Conservation (phyloP, 352 stramenopile species). For the Plasmopara viticola region DNA sequence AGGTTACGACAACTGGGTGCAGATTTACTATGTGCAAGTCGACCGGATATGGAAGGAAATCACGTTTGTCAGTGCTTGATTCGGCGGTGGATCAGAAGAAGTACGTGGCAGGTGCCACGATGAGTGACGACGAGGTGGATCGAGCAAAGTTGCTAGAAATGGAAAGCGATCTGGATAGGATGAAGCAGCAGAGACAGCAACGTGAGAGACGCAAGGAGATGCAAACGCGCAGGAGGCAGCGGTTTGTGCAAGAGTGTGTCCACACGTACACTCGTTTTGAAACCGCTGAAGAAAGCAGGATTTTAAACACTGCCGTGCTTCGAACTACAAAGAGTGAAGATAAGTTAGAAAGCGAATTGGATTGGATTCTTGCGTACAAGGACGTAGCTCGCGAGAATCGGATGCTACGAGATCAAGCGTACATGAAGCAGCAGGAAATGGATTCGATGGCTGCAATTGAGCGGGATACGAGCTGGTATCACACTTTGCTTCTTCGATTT, state of each 20-base stretch:
- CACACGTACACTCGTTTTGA: constrained; percentile 26
- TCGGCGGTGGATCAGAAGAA: constrained; percentile 23
- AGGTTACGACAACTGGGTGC: background rate
- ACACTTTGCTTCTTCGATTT: constrained; percentile 50
- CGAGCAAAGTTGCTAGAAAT: constrained; percentile 21
- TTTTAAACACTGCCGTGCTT: constrained; percentile 40
- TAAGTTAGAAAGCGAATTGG: constrained; percentile 29
- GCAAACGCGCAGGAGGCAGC: constrained; percentile 43
- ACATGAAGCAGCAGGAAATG: constrained; percentile 40
- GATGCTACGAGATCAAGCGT: constrained; percentile 35
- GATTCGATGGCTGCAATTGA: constrained; percentile 41
- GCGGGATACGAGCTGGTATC: constrained; percentile 46
- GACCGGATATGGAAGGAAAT: constrained; percentile 56
- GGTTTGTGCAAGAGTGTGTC: constrained; percentile 54
- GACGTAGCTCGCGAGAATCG: constrained; percentile 60
- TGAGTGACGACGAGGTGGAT: constrained; percentile 22
- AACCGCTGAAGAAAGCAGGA: constrained; percentile 19
- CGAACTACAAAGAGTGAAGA: constrained; percentile 45
- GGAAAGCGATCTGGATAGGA: constrained; percentile 19
- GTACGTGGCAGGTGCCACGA: constrained; percentile 14
- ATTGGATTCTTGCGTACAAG: constrained; percentile 62
- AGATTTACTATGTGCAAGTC: constrained; percentile 39
- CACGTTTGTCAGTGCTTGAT: constrained; percentile 44
- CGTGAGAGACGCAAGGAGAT: constrained; percentile 50
- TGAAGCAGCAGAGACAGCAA: constrained; percentile 46